Base-by-base conservation (phyloP, 192 early-diverging fungal genomes). In the Umbelopsis ramanniana region DNA sequence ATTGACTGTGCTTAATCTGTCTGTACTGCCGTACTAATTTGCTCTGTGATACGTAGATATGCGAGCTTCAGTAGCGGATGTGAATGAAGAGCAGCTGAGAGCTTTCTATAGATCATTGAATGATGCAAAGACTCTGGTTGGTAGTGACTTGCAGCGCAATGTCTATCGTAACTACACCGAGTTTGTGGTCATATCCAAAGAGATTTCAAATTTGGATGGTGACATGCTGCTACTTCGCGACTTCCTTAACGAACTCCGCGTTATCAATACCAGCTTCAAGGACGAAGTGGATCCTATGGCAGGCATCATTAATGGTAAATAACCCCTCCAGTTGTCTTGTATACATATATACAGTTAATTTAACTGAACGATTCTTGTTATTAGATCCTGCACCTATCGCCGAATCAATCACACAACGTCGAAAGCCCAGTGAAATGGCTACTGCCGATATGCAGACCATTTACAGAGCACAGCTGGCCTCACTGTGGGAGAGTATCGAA, bases 131-230 rank as follows among this genome's bases (percentile, higher is more conserved):
- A 87, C 90, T 14, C 72, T 84, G 21, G 91, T 91, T 9, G 90
- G 91, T 24, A 80, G 72, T 4, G 90, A 93, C 68, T 77, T 95
- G 19, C 92, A 94, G 55, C 82, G 87, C n/a, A 94, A 94, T 73
- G 93, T 95, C 11, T 93, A 89, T 79, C 83, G 84, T 57, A 95
- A 95, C 76, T 95, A 95, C 73, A 87, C 79, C 48, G 92, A 94
- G 70, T 95, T 95, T 76, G 92, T 95, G 17, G 84, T 84, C 38
- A 95, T 95, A 53, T 93, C 92, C 38, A 93, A 95, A 63, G 94
- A 95, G 68, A 94, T 95, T 46, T 84, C 84, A 45, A 87, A 87
- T 63, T 81, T 94, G 57, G 92, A 93, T 80, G 85, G 88, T 46
- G 93, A 94, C 74, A 90, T 95, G 81, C 79, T 94, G 35, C 72